Evolutionary conservation across 192 early-diverging fungal genomes (phyloP), one percentile per base, ranked within the genome.

Genomic region (Entomortierella lignicola): DNA sequence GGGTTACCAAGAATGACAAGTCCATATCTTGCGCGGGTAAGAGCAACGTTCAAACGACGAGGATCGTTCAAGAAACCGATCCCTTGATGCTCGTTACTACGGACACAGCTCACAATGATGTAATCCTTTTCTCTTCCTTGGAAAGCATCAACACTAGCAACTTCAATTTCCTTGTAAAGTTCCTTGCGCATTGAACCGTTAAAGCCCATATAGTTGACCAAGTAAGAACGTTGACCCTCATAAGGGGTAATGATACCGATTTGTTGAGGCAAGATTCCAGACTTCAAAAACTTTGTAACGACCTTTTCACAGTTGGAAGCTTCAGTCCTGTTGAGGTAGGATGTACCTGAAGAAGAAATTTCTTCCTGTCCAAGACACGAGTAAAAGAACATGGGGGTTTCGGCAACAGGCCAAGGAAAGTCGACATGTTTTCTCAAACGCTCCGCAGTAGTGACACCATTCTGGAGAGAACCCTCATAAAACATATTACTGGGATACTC

Each of bases 401-500:
- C 95, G 0, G 94, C 93, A 13, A 90, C 89, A 12, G 98, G 98
- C 98, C 98, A 99, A 2, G 97, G 97, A 84, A 99, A 98, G 31
- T 96, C 97, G 41, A 97, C 85, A 50, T 93, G 86, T 66, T 88
- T 91, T 31, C 97, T 90, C 30, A 94, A 81, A 66, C 98, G 94
- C 71, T 99, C 97, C 50, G 89, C 90, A 2, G 92, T 90, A 0
- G 97, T 97, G 39, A 99, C 95, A 57, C 98, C 98, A 66, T 99
- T 99, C 81, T 98, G 95, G 32, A 99, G 85, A 21, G 95, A 94
- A 17, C 98, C 98, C 81, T 99, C 98, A 74, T 99, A 99, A 70
- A 99, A 99, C 93, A 98, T 97, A 81, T 99, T 99, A 71, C 94
- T 96, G 2, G 98, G 96, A 72, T 99, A 99, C 84, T 96, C 97